phyloP scores from a whole-genome alignment of 768 basidiomycete species.

The Lentinula aciculospora region DNA sequence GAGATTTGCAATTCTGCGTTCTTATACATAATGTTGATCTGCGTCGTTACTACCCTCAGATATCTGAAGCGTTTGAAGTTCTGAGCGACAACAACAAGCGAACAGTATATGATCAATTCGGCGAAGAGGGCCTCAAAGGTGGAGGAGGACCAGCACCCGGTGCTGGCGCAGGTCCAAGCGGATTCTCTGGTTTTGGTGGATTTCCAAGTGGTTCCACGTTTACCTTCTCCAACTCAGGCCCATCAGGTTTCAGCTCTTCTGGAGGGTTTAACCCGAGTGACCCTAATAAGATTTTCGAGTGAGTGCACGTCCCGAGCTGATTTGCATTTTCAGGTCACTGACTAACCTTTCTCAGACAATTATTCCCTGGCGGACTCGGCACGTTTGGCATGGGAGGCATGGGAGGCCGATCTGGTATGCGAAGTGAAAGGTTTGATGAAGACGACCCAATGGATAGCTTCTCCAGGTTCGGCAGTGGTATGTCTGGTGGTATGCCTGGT shows the following conservation, averaged over 20 bases:
- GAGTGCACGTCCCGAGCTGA: slow-evolving; percentile 24
- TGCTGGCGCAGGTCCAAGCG: slow-evolving; percentile 36
- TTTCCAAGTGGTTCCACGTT: slow-evolving; percentile 51
- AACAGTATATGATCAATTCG: slow-evolving; percentile 85
- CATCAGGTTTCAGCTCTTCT: slow-evolving; percentile 23
- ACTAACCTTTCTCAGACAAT: slow-evolving; percentile 36
- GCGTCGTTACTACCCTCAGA: too few species aligned
- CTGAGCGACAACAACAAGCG: slow-evolving; percentile 85
- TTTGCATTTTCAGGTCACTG: background rate
- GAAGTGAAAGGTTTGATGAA: slow-evolving; percentile 27
- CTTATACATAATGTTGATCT: background rate
- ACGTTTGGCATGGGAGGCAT: slow-evolving; percentile 31
- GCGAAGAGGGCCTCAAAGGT: slow-evolving; percentile 90
- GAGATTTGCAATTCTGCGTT: slow-evolving; percentile 9
- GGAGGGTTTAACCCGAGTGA: slow-evolving; percentile 69
- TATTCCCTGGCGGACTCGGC: slow-evolving; percentile 39
- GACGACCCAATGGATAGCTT: slow-evolving; percentile 42
- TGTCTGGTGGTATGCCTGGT: slow-evolving; percentile 49
- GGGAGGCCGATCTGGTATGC: slow-evolving; percentile 20
- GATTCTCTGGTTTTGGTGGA: slow-evolving; percentile 36
- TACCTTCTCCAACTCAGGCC: slow-evolving; percentile 46
- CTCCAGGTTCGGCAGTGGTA: slow-evolving; percentile 32
- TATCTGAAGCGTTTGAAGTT: slow-evolving; percentile 95
- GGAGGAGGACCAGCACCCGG: slow-evolving; percentile 51
- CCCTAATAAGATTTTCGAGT: slow-evolving; percentile 88